Evolutionary conservation across 305 asterid species (phyloP), one percentile per base, ranked within the genome.

Genomic region (Fraxinus nigra): DNA sequence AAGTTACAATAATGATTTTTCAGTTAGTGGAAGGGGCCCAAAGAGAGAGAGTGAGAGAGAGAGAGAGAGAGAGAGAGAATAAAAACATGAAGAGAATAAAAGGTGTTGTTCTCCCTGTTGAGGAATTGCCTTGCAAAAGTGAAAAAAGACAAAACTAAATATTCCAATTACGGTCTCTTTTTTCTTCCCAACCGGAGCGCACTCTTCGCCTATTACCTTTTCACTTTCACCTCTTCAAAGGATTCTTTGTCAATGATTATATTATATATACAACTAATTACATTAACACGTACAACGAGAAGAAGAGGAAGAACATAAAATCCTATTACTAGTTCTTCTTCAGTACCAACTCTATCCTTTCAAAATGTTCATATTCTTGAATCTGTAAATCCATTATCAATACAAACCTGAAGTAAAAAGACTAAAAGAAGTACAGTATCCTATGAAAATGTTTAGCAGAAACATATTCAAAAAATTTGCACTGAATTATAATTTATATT

Each of bases 231-330:
- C 79, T 80, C 77, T 74, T 43, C 69, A 61, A 77, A 67, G 79
- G 80, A 82, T 86, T 84, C 91, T 84, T 84, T 84, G 9, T 78
- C 85, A 16, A 82, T 75, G 84, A 84, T 83, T 24, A 24, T 24
- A 24, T 24, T 24, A 24, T 84, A 88, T 84, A 88, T 32, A 78
- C 78, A 69, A 70, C 48, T 74, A 3, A 81, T 65, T 76, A 22
- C 79, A 43, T 11, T 75, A 40, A 48, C 35, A 43, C 22, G 46
- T 37, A 75, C 7, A 65, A 67, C 7, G 30, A 82, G 82, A 84
- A 85, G 86, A 80, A 83, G 72, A 84, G 46, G 79, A 56, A 61
- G 76, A 82, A 16, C 80, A 84, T 77, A 80, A 80, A 75, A 80
- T 26, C 81, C 65, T 33, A 4, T 59, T 73, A 79, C 20, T 13